Percentiles rank a stretch among this genome's conserved stretches.
phyloP scores from a whole-genome alignment of 1,139 yeast genomes.

The Candida buenavistaensis region DNA sequence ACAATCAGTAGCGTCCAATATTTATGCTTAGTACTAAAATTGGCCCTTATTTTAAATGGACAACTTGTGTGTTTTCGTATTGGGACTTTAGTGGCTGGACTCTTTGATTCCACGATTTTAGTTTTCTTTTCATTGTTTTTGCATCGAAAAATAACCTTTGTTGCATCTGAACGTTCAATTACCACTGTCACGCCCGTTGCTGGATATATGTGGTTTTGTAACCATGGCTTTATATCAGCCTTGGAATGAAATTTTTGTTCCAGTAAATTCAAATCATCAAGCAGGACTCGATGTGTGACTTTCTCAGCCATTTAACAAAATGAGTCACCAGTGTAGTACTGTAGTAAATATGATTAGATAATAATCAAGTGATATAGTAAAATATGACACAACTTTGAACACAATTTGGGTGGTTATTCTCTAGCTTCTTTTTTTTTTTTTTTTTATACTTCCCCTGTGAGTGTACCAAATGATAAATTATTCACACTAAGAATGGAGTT shows the following conservation, averaged over 20 bases:
- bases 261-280: conserved; percentile 18
- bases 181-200: conserved; percentile 60
- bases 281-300: conserved; percentile 10
- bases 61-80: conserved; percentile 41
- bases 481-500: too few relatives aligned
- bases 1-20: conserved; percentile 64
- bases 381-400: too few relatives aligned
- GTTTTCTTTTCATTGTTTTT: conserved; percentile 35
- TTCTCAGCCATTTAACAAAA: conserved; percentile 7
- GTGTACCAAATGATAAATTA: too few relatives aligned
- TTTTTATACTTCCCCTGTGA: too few relatives aligned
- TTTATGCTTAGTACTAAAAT: conserved; percentile 54
- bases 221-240: conserved; percentile 66
- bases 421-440: neutral
- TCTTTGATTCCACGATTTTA: conserved; percentile 17
- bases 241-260: conserved; percentile 18
- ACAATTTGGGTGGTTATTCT: too few relatives aligned
- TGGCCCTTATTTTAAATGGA: conserved; percentile 71
- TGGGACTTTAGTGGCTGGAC: conserved; percentile 10
- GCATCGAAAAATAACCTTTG: conserved; percentile 71
- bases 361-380: too few relatives aligned
- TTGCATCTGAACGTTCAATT: conserved; percentile 67
- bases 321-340: neutral
- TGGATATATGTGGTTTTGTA: conserved; percentile 45
- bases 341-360: too few relatives aligned